phyloP scores from a whole-genome alignment of 345 rosid species.

The Citrus australasica region DNA sequence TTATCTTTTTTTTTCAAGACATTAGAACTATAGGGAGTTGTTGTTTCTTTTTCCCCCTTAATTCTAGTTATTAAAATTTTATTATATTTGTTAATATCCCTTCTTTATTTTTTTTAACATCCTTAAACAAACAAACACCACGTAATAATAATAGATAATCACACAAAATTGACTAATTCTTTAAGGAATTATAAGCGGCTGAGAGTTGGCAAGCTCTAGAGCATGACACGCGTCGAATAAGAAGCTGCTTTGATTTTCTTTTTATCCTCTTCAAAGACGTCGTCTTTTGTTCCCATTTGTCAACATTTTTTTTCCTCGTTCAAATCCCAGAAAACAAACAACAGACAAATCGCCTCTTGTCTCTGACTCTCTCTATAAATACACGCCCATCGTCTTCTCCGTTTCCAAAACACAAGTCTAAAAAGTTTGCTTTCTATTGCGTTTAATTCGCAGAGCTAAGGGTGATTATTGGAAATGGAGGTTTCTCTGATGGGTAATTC shows the following conservation, averaged over 20 bases:
- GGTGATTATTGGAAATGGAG: neutral
- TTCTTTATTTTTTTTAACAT: too few species aligned
- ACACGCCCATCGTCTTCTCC: neutral
- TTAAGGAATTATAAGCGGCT: neutral
- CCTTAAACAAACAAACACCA: neutral
- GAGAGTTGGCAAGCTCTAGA: neutral
- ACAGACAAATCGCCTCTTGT: neutral
- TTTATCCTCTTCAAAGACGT: neutral
- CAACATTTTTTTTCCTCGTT: neutral
- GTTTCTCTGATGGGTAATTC: conserved; percentile 1
- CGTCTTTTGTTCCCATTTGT: neutral
- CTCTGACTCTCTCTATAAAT: neutral
- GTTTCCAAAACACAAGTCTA: neutral
- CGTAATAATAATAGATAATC: neutral
- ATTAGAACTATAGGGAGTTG: too few species aligned
- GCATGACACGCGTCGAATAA: neutral
- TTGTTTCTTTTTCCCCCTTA: too few species aligned
- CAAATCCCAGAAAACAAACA: neutral
- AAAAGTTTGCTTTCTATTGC: neutral
- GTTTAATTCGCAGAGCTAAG: too few species aligned
- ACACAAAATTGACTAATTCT: neutral
- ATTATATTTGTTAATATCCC: too few species aligned
- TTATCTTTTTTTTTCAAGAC: too few species aligned
- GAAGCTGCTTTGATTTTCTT: neutral
- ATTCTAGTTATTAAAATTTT: too few species aligned